Conservation (phyloP, 768 basidiomycete species). For the Tricholoma terreum region DNA sequence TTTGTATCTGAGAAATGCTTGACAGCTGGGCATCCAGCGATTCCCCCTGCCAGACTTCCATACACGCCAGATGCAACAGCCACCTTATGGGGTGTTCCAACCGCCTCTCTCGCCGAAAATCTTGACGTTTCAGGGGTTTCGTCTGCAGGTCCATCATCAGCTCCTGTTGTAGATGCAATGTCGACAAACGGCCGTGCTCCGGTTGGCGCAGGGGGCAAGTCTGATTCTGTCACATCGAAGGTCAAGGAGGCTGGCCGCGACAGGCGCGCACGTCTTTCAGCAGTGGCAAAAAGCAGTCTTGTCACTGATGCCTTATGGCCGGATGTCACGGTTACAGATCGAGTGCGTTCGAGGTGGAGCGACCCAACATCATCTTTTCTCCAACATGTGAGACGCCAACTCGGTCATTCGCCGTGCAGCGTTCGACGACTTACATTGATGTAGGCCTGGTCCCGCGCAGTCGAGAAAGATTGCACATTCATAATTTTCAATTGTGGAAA, state of each 20-base stretch:
- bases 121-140: not conserved
- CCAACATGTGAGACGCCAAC: not conserved
- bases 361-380: too few species aligned
- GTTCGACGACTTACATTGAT: not conserved
- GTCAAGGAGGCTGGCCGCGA: too few species aligned
- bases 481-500: conserved; percentile 18
- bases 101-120: not conserved
- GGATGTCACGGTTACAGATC: not conserved
- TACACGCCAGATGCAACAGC: not conserved
- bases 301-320: not conserved
- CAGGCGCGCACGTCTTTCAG: too few species aligned
- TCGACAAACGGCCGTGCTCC: not conserved
- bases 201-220: not conserved
- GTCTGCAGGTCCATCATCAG: not conserved
- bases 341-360: too few species aligned
- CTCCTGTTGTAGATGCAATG: not conserved
- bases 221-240: not conserved
- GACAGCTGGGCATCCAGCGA: not conserved
- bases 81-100: not conserved
- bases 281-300: too few species aligned
- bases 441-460: not conserved
- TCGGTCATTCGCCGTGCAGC: not conserved
- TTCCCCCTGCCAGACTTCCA: not conserved
- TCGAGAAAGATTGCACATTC: not conserved
- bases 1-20: not conserved